Evolutionary conservation across 2,329 filamentous ascomycete genomes (phyloP).

Genomic region (Dactylellina cionopaga): DNA sequence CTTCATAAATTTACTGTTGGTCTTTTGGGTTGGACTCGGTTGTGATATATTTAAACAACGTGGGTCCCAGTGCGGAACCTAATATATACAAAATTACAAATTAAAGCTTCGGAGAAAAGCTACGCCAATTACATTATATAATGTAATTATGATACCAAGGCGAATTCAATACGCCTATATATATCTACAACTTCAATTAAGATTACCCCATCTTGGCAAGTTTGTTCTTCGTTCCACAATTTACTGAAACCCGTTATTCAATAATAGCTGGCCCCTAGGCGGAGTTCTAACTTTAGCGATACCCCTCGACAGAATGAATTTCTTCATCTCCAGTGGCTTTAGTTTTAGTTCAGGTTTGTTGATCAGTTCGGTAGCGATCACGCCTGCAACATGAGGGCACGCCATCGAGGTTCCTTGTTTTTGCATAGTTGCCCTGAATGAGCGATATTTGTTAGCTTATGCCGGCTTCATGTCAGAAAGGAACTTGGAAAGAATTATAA

Average conservation of each 20-base stretch:
- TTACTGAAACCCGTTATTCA: constrained; percentile 14
- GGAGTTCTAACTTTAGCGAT: not conserved
- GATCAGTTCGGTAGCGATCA: constrained; percentile 70
- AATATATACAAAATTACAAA: too few relatives aligned
- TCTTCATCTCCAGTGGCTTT: not conserved
- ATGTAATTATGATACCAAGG: too few relatives aligned
- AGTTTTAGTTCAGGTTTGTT: constrained; percentile 1
- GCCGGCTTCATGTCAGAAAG: constrained; percentile 62
- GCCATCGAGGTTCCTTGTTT: constrained; percentile 66
- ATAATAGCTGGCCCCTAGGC: not conserved
- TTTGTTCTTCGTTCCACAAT: not conserved
- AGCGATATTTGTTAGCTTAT: too few relatives aligned
- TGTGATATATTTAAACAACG: too few relatives aligned
- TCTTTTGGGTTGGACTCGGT: too few relatives aligned
- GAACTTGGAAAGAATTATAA: constrained; percentile 31
- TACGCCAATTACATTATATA: too few relatives aligned
- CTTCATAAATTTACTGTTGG: not conserved
- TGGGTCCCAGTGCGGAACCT: not conserved
- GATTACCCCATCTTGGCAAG: not conserved
- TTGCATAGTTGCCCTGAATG: constrained; percentile 64
- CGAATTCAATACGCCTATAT: too few relatives aligned
- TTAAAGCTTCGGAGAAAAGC: too few relatives aligned
- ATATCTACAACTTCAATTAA: not conserved
- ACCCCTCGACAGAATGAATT: constrained; percentile 6
- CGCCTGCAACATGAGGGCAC: constrained; percentile 74